Evolutionary conservation across 2,329 filamentous ascomycete genomes (phyloP).

Genomic region (Colletotrichum lupini): DNA sequence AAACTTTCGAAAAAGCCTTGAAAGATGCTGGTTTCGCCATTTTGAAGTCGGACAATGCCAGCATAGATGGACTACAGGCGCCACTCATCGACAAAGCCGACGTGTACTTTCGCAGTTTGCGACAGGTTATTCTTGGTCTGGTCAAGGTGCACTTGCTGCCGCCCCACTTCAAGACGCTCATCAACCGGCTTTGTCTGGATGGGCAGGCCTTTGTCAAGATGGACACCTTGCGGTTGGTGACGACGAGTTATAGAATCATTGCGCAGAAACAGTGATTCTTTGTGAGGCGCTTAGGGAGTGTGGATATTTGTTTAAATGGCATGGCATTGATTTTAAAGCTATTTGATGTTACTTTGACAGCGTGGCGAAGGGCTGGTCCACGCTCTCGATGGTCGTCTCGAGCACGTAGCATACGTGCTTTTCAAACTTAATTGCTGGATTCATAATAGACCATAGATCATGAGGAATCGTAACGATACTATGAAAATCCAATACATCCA

Average conservation of each 20-base stretch:
- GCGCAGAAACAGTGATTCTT: conserved; percentile 51
- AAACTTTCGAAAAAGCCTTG: conserved; percentile 57
- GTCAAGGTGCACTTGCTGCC: conserved; percentile 60
- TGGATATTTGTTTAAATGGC: not conserved
- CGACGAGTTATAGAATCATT: conserved; percentile 64
- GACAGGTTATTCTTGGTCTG: conserved; percentile 59
- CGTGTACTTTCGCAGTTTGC: conserved; percentile 62
- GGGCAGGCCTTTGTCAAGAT: conserved; percentile 66
- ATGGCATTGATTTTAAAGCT: not conserved
- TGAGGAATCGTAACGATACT: too few species aligned
- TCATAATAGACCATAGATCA: too few species aligned
- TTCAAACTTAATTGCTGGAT: too few species aligned
- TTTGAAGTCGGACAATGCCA: conserved; percentile 61
- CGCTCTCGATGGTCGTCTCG: too few species aligned
- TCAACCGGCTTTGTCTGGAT: conserved; percentile 64
- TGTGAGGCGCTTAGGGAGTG: not conserved
- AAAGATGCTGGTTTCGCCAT: conserved; percentile 59
- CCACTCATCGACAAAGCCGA: conserved; percentile 66
- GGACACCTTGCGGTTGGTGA: conserved; percentile 63
- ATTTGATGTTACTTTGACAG: too few species aligned
- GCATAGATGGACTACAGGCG: conserved; percentile 61
- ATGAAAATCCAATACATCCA: too few species aligned
- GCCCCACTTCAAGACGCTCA: conserved; percentile 62
- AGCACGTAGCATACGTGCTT: too few species aligned
- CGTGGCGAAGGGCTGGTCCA: too few species aligned